Conservation (phyloP, 108 stramenopile genomes). For the Cylindrotheca fusiformis region DNA sequence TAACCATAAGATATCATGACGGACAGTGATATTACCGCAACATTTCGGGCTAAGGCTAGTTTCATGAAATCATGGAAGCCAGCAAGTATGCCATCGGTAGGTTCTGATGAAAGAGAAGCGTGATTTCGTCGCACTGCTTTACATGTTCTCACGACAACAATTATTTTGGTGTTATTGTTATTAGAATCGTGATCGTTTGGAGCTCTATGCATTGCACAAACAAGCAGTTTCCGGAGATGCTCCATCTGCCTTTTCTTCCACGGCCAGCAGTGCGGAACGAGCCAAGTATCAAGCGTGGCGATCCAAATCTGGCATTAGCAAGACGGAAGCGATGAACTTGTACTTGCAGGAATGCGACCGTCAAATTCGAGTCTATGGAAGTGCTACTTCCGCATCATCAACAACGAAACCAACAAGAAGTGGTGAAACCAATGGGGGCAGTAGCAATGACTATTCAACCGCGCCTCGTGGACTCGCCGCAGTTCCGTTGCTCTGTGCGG, state of each 20-base stretch:
- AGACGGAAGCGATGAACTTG: constrained; percentile 65
- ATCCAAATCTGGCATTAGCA: constrained; percentile 53
- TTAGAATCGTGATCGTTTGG: constrained; percentile 81
- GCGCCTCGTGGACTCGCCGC: constrained; percentile 73
- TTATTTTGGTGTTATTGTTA: not conserved
- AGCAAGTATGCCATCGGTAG: constrained; percentile 65
- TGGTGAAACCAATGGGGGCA: not conserved
- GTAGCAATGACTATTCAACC: not conserved
- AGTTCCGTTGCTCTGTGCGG: constrained; percentile 77
- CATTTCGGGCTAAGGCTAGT: constrained; percentile 66
- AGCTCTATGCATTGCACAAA: constrained; percentile 91
- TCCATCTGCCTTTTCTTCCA: constrained; percentile 35
- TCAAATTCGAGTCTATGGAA: constrained; percentile 77
- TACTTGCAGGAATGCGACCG: constrained; percentile 82
- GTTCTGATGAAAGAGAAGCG: no score
- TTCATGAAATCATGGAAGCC: constrained; percentile 87
- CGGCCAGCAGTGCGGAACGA: constrained; percentile 59
- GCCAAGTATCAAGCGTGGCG: constrained; percentile 82
- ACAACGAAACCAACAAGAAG: constrained; percentile 3
- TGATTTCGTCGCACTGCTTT: no score
- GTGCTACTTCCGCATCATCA: constrained; percentile 27
- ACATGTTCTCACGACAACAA: not conserved
- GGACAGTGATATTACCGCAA: constrained; percentile 11
- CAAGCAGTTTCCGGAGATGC: constrained; percentile 80
- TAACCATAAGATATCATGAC: no score